These are phyloP conservation scores for Hypoxylon lienhwacheense DNA, from an alignment of 495 filamentous ascomycete genomes.

Conservation along the genomic window DNA sequence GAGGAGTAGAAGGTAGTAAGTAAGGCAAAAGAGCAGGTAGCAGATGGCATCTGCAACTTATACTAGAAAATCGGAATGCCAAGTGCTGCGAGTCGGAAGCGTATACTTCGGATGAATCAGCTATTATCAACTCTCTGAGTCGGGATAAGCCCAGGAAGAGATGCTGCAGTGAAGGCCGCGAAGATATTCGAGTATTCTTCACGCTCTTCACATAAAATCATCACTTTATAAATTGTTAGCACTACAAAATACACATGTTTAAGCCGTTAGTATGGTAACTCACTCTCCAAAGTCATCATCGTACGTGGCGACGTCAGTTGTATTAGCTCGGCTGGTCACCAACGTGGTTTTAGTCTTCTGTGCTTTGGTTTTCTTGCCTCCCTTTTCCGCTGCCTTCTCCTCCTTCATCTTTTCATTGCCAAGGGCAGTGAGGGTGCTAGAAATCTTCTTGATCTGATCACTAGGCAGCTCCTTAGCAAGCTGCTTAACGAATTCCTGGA, in stretches of 20 bases:
- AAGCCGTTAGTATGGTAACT: slow-evolving; percentile 43
- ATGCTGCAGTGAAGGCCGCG: slow-evolving; percentile 5
- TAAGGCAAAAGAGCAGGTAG: slow-evolving; percentile 2
- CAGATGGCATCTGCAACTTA: background rate
- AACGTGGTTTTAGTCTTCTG: slow-evolving; percentile 90
- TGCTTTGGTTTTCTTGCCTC: slow-evolving; percentile 93
- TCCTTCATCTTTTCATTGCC: slow-evolving; percentile 99
- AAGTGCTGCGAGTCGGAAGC: slow-evolving; percentile 1
- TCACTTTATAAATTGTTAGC: slow-evolving; percentile 43
- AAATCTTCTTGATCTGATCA: slow-evolving; percentile 92
- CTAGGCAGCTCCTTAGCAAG: slow-evolving; percentile 85
- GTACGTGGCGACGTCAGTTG: slow-evolving; percentile 72
- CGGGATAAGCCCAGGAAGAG: background rate
- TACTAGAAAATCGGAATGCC: slow-evolving; percentile 15
- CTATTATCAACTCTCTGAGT: background rate
- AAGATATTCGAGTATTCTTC: slow-evolving; percentile 2
- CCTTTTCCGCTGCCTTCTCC: slow-evolving; percentile 93
- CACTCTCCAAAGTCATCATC: slow-evolving; percentile 78
- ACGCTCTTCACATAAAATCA: slow-evolving; percentile 55
- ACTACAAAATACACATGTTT: background rate
- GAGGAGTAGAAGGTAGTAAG: background rate
- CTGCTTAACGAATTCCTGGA: slow-evolving; percentile 87
- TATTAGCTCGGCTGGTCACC: slow-evolving; percentile 67
- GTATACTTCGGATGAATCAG: slow-evolving; percentile 13
- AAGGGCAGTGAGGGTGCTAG: slow-evolving; percentile 77